Evolutionary conservation across 164 flowering plant species (phyloP).

Genomic region (Kingdonia uniflora): DNA sequence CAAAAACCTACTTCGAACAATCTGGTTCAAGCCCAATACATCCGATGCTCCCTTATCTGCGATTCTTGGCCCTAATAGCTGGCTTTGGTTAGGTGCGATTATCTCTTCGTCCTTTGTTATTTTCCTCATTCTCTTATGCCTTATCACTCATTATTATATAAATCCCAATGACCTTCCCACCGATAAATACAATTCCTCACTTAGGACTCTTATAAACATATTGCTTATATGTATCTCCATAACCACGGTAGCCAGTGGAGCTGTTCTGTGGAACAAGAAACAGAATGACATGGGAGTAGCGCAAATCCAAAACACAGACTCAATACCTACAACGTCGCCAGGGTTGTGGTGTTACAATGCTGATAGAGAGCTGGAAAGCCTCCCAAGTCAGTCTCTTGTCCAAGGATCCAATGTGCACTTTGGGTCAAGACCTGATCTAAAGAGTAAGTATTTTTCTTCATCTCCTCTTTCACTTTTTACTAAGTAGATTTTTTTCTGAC

Average conservation of each 20-base stretch:
- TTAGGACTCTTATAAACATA: conserved; percentile 29
- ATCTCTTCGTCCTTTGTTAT: conserved; percentile 60
- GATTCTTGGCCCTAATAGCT: conserved; percentile 51
- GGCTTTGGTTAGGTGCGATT: conserved; percentile 68
- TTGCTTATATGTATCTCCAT: conserved; percentile 38
- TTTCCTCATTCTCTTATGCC: conserved; percentile 43
- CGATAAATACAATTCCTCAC: conserved; percentile 19
- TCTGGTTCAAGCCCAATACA: conserved; percentile 57
- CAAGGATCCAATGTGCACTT: conserved; percentile 48
- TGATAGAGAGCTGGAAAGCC: conserved; percentile 54
- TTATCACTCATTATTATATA: conserved; percentile 40
- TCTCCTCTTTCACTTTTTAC: too few relatives aligned
- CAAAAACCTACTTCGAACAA: conserved; percentile 15
- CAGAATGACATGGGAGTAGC: conserved; percentile 25
- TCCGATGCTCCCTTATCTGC: conserved; percentile 46
- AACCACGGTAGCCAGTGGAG: conserved; percentile 31
- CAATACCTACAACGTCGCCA: conserved; percentile 25
- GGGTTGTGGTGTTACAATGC: conserved; percentile 22
- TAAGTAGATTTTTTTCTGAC: too few relatives aligned
- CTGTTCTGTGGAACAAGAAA: conserved; percentile 52
- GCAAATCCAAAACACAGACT: conserved; percentile 30
- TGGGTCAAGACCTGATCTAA: conserved; percentile 63
- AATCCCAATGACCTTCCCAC: conserved; percentile 62
- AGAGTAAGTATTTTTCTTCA: conserved; percentile 13
- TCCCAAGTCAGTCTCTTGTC: conserved; percentile 41